These are phyloP conservation scores for Gomphus bonarii DNA, from an alignment of 1,284 basidiomycete species.

Conservation along the genomic window DNA sequence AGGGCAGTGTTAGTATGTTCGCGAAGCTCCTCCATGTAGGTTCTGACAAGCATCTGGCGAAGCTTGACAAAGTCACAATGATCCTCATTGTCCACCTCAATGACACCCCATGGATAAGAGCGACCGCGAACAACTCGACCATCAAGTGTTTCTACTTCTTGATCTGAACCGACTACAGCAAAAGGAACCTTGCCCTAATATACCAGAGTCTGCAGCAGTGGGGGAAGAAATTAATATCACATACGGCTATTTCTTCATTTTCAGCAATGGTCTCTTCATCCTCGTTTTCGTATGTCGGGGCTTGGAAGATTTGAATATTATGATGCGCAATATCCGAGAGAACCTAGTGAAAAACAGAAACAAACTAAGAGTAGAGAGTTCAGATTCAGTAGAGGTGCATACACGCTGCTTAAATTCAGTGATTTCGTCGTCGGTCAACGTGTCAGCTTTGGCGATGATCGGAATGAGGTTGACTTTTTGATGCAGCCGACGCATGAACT, in stretches of 20 bases:
- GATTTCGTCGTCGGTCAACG: conserved; percentile 92
- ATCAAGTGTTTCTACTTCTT: conserved; percentile 69
- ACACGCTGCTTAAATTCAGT: conserved; percentile 86
- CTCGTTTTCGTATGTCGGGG: conserved; percentile 91
- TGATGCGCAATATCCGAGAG: conserved; percentile 86
- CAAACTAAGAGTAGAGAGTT: neutral
- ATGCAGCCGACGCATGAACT: conserved; percentile 94
- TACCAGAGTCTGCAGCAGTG: neutral
- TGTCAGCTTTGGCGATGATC: conserved; percentile 94
- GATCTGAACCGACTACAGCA: conserved; percentile 90
- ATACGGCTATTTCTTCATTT: conserved; percentile 82
- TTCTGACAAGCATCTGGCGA: conserved; percentile 94
- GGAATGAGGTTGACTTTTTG: conserved; percentile 96
- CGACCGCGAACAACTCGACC: conserved; percentile 88
- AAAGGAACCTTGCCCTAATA: conserved; percentile 86
- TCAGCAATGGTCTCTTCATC: conserved; percentile 97
- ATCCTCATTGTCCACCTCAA: conserved; percentile 96
- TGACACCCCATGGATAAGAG: conserved; percentile 93
- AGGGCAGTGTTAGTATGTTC: conserved; percentile 90
- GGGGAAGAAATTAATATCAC: conserved; percentile 14
- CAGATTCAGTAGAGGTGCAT: conserved; percentile 18
- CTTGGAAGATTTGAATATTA: conserved; percentile 93
- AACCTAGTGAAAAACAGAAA: conserved; percentile 41
- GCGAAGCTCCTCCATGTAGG: conserved; percentile 96
- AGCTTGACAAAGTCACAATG: conserved; percentile 99